These are phyloP conservation scores for Vigna nakashimae DNA, from an alignment of 306 rosid species.

Conservation along the genomic window DNA sequence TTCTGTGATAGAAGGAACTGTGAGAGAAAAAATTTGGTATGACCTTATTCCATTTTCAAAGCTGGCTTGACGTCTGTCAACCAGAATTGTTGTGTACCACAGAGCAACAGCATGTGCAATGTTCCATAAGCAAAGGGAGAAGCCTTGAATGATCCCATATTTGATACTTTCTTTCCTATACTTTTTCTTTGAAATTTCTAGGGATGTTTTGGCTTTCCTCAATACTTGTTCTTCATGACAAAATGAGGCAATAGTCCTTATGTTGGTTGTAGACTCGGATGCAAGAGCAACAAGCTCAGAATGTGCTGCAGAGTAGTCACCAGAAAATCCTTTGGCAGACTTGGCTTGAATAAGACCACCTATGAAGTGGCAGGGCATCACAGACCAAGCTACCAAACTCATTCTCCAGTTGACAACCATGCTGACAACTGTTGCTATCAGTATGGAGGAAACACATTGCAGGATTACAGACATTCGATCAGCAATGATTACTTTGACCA, in stretches of 20 bases:
- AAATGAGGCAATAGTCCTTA: slow-evolving; percentile 82
- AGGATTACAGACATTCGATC: slow-evolving; percentile 89
- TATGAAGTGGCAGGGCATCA: slow-evolving; percentile 97
- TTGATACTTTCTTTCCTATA: slow-evolving; percentile 74
- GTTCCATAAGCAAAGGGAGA: slow-evolving; percentile 90
- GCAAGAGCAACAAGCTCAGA: slow-evolving; percentile 74
- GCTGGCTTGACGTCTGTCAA: slow-evolving; percentile 62
- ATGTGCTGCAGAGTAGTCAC: slow-evolving; percentile 77
- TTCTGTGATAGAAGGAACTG: slow-evolving; percentile 93
- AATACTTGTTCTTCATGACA: slow-evolving; percentile 80
- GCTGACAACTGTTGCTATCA: slow-evolving; percentile 87
- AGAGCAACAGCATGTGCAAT: slow-evolving; percentile 91
- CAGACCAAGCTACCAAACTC: slow-evolving; percentile 94
- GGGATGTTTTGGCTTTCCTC: slow-evolving; percentile 63
- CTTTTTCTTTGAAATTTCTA: slow-evolving; percentile 70
- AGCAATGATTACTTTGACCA: slow-evolving; percentile 84
- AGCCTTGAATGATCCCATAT: slow-evolving; percentile 79
- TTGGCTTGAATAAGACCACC: slow-evolving; percentile 93
- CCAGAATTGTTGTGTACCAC: slow-evolving; percentile 83
- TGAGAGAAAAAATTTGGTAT: slow-evolving; percentile 92
- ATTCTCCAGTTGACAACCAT: slow-evolving; percentile 84
- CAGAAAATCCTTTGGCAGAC: slow-evolving; percentile 89
- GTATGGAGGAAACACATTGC: slow-evolving; percentile 84
- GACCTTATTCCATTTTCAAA: slow-evolving; percentile 80
- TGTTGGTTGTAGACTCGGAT: slow-evolving; percentile 84